These are phyloP conservation scores for Prillingera fragicola DNA, from an alignment of 1,284 basidiomycete species.

Conservation along the genomic window DNA sequence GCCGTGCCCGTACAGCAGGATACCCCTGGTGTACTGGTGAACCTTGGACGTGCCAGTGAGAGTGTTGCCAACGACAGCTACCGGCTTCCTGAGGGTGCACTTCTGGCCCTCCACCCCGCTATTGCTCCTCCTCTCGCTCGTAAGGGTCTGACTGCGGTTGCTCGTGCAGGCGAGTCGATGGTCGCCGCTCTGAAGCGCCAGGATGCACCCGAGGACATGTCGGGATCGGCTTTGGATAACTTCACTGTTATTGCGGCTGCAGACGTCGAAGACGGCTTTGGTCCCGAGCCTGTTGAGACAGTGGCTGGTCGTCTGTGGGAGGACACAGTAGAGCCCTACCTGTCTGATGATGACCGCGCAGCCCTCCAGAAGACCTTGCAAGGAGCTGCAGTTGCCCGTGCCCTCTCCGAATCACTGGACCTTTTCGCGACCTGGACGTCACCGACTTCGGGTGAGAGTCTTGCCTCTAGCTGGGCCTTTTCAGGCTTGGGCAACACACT, in stretches of 20 bases:
- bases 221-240: slow-evolving; percentile 31
- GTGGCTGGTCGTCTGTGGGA: slow-evolving; percentile 23
- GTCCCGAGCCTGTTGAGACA: slow-evolving; percentile 27
- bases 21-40: slow-evolving; percentile 55
- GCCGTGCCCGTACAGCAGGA: slow-evolving; percentile 62
- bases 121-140: slow-evolving; percentile 27
- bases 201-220: slow-evolving; percentile 27
- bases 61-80: slow-evolving; percentile 22
- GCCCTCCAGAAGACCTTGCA: slow-evolving; percentile 22
- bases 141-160: slow-evolving; percentile 24
- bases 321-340: slow-evolving; percentile 26
- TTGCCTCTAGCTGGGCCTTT: slow-evolving; percentile 16
- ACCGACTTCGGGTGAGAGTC: background rate
- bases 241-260: slow-evolving; percentile 17
- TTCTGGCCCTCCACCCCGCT: slow-evolving; percentile 22
- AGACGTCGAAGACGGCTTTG: too few relatives aligned
- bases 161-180: slow-evolving; percentile 26
- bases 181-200: slow-evolving; percentile 15
- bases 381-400: slow-evolving; percentile 8
- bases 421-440: slow-evolving; percentile 15
- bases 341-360: slow-evolving; percentile 23
- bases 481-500: slow-evolving; percentile 42
- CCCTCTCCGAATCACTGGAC: slow-evolving; percentile 25
- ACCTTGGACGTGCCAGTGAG: slow-evolving; percentile 20
- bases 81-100: slow-evolving; percentile 24